phyloP scores from a whole-genome alignment of 192 early-diverging fungal species.

The Mortierella alpina region DNA sequence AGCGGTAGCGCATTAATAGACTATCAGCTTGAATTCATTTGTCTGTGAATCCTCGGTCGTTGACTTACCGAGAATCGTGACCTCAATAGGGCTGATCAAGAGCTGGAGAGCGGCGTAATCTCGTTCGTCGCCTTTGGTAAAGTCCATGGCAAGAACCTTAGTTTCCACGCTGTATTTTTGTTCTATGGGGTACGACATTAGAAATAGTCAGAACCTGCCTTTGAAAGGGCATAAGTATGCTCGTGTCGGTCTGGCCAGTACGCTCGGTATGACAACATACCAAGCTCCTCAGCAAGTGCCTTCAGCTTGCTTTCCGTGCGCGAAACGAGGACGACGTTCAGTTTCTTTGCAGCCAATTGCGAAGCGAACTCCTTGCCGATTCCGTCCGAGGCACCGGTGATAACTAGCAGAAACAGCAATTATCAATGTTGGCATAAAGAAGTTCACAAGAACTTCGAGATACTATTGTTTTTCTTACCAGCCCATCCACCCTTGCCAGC shows the following conservation, averaged over 20 bases:
- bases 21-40: constrained; percentile 8
- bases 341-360: constrained; percentile 84
- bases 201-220: neutral
- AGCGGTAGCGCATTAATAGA: neutral
- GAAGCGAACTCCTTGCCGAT: constrained; percentile 94
- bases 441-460: neutral
- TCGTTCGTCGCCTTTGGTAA: constrained; percentile 65
- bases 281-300: constrained; percentile 73
- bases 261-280: constrained; percentile 28
- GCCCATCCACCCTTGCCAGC: constrained; percentile 50
- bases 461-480: constrained; percentile 13
- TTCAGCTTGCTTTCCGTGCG: constrained; percentile 87
- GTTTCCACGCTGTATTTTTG: constrained; percentile 70
- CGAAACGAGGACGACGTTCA: constrained; percentile 88
- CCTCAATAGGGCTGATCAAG: constrained; percentile 66
- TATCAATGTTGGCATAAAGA: neutral
- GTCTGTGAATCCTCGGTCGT: neutral
- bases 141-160: constrained; percentile 83
- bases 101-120: constrained; percentile 76
- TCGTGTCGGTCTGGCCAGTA: neutral
- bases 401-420: constrained; percentile 57
- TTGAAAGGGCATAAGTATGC: neutral
- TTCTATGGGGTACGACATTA: constrained; percentile 16
- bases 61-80: constrained; percentile 66
- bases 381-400: constrained; percentile 98